Evolutionary conservation across 2,329 filamentous ascomycete genomes (phyloP).

Genomic region (Fusarium papillatum): DNA sequence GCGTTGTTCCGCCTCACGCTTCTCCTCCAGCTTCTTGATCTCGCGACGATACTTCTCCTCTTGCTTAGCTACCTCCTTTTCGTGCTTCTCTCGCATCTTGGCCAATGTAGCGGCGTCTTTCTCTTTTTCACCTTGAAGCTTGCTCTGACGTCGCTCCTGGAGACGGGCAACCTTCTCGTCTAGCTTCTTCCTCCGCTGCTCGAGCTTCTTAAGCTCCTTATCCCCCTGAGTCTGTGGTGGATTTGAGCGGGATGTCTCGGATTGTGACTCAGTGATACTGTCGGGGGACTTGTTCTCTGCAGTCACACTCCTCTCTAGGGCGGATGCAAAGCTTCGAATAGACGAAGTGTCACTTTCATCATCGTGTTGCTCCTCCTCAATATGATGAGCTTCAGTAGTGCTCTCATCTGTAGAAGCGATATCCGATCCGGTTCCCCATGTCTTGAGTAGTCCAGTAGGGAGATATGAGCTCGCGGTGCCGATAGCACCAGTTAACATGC

Average conservation of each 20-base stretch:
- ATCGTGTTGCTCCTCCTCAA: constrained; percentile 42
- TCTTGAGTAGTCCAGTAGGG: constrained; percentile 50
- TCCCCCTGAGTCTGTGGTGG: constrained; percentile 54
- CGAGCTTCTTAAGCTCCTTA: constrained; percentile 75
- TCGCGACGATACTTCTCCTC: constrained; percentile 77
- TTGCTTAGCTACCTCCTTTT: constrained; percentile 73
- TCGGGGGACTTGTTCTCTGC: constrained; percentile 45
- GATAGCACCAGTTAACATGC: constrained; percentile 67
- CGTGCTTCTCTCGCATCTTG: constrained; percentile 74
- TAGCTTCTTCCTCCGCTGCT: constrained; percentile 71
- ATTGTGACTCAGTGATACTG: constrained; percentile 47
- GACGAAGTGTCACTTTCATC: constrained; percentile 60
- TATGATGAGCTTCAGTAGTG: constrained; percentile 36
- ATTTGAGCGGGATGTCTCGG: constrained; percentile 54
- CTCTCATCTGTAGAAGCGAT: constrained; percentile 44
- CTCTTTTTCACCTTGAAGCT: constrained; percentile 61
- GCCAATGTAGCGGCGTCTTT: constrained; percentile 64
- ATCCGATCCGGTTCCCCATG: constrained; percentile 45
- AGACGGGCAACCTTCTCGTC: constrained; percentile 73
- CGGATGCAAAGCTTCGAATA: constrained; percentile 63
- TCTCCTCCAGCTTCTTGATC: constrained; percentile 73
- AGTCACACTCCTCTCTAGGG: constrained; percentile 53
- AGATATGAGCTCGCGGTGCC: constrained; percentile 63
- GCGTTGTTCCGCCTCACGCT: constrained; percentile 71
- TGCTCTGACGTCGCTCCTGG: constrained; percentile 60